Evolutionary conservation across 257 asterid species (phyloP), one percentile per base, ranked within the genome.

Genomic region (Henckelia pumila): DNA sequence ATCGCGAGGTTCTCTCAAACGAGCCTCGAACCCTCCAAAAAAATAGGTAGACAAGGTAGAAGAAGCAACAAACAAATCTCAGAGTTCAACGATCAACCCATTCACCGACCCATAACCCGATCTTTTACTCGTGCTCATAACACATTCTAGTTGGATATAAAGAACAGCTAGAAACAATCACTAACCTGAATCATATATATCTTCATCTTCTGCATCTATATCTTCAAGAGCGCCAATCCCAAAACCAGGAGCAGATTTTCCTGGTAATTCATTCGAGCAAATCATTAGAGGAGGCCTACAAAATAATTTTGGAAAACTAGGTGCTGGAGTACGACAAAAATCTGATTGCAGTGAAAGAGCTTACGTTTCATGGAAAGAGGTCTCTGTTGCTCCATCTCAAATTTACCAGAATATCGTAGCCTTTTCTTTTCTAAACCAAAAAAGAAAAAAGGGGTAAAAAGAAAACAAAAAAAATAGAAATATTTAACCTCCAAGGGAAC

Each of bases 211-310:
- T 64, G 77, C 89, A 79, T 88, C 99, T 64, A 90, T 79, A 53
- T 93, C 97, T 83, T 93, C 99, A 59, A 93, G 97, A 66, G 96
- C 99, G 56, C 99, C 99, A 52, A 89, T 83, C 56, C 98, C 96
- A 78, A 93, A 93, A 80, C 98, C 98, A 69, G 98, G 96, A 73
- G 88, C 96, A 52, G 75, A 64, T 83, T 85, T 93, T 75, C 88
- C 95, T 83, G 95, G 76, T 70, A 81, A 69, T 61, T 59, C 56
- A 75, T 61, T 71, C 26, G 35, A 70, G 24, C 28, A 73, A 59
- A n/a, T 64, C 56, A 66, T 77, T 76, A 77, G 76, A 75, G 63
- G 22, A 22, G 40, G 57, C 60, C 26, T 29, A 60, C 16, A 59
- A 32, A 33, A 49, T 49, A 49, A 64, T 5, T 56, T 22, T 67